Evolutionary conservation across 176 grass and related monocot genomes (phyloP).

Genomic region (Oryza australiensis): DNA sequence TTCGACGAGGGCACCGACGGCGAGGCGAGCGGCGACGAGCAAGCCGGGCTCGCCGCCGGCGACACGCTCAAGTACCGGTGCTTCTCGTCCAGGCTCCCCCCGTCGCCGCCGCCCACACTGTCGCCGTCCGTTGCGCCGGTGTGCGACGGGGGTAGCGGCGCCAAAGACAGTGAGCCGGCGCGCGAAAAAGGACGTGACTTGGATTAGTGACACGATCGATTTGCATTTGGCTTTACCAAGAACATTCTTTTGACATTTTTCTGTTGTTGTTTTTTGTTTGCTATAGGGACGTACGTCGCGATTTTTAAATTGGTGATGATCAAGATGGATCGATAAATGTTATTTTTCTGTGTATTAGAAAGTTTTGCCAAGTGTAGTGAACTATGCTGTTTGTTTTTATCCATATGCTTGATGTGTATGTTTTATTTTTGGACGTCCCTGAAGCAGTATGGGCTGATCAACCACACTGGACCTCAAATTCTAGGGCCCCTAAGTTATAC

Average conservation of each 20-base stretch:
- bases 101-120: neutral
- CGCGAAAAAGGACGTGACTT: neutral
- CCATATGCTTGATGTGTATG: no score
- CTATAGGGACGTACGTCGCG: neutral
- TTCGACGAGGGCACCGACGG: constrained; percentile 46
- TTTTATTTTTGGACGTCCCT: no score
- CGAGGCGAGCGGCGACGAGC: neutral
- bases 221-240: neutral
- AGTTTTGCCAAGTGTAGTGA: no score
- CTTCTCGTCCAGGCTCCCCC: constrained; percentile 50
- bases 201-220: constrained; percentile 5
- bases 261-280: neutral
- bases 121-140: neutral
- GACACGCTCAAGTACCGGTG: constrained; percentile 21
- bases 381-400: no score
- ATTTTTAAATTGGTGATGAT: neutral
- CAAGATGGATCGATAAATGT: neutral
- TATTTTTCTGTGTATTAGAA: neutral
- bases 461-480: no score
- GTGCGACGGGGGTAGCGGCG: neutral
- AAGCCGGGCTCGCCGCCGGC: neutral
- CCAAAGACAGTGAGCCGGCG: neutral
- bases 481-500: no score
- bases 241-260: neutral
- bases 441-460: no score